Evolutionary conservation across 2,329 filamentous ascomycete genomes (phyloP).

Genomic region (Botrytis squamosa): DNA sequence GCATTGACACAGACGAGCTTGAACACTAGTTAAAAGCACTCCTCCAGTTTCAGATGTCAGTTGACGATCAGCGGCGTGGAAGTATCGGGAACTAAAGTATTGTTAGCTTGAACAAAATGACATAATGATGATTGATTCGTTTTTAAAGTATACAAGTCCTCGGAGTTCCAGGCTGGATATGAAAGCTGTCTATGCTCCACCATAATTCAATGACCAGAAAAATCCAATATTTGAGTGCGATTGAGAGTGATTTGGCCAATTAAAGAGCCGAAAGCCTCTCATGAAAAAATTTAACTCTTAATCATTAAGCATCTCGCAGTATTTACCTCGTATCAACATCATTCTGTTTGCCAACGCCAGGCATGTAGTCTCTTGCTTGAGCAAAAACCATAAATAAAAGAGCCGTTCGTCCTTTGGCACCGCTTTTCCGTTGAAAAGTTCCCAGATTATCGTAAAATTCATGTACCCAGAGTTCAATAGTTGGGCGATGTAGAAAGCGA

Average conservation of each 20-base stretch:
- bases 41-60: slow-evolving; percentile 39
- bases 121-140: slow-evolving; percentile 22
- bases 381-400: slow-evolving; percentile 52
- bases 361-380: slow-evolving; percentile 45
- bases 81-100: slow-evolving; percentile 32
- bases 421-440: slow-evolving; percentile 43
- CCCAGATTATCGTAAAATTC: slow-evolving; percentile 48
- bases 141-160: neutral
- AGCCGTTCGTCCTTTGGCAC: slow-evolving; percentile 43
- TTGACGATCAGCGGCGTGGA: slow-evolving; percentile 37
- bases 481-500: slow-evolving; percentile 55
- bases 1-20: slow-evolving; percentile 43
- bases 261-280: neutral
- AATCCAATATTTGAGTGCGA: neutral
- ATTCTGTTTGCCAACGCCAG: slow-evolving; percentile 3
- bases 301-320: neutral
- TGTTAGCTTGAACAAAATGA: slow-evolving; percentile 20
- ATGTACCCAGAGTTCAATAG: slow-evolving; percentile 50
- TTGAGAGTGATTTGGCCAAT: neutral
- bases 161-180: neutral
- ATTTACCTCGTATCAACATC: slow-evolving; percentile 25
- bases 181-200: neutral
- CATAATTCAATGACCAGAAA: neutral
- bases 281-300: neutral
- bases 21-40: slow-evolving; percentile 41